Percentiles rank a stretch among this genome's conserved stretches.
Evolutionary conservation across 768 basidiomycete species (phyloP).

Genomic region (Amanita phalloides): DNA sequence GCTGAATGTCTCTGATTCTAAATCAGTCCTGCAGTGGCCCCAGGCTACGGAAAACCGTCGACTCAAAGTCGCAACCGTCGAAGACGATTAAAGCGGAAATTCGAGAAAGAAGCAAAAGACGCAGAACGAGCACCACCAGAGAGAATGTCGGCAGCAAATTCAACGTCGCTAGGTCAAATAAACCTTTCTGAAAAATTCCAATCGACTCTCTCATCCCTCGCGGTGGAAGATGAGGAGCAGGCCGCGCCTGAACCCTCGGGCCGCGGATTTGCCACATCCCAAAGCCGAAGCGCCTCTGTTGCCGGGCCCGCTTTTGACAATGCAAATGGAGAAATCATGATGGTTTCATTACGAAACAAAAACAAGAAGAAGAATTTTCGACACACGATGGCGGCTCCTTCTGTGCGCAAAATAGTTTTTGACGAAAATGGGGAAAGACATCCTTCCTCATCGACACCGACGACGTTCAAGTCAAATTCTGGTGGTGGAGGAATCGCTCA

Average conservation of each 20-base stretch:
- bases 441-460: not conserved
- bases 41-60: conserved; percentile 46
- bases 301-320: conserved; percentile 8
- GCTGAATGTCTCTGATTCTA: not conserved
- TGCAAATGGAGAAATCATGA: conserved; percentile 19
- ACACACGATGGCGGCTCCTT: conserved; percentile 29
- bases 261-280: not conserved
- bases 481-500: not conserved
- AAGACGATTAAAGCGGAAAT: conserved; percentile 32
- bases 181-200: not conserved
- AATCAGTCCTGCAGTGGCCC: conserved; percentile 26
- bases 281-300: not conserved
- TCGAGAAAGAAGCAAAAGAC: conserved; percentile 7
- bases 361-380: conserved; percentile 68
- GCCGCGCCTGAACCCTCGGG: not conserved
- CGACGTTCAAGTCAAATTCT: not conserved
- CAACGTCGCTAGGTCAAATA: conserved; percentile 27
- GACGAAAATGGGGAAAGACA: conserved; percentile 8
- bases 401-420: conserved; percentile 47
- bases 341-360: conserved; percentile 57
- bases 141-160: conserved; percentile 30
- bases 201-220: too few species aligned
- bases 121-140: conserved; percentile 13
- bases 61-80: conserved; percentile 52
- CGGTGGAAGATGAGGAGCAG: not conserved